phyloP scores from a whole-genome alignment of 2,329 filamentous ascomycete genomes.

The Alternaria incomplexa region DNA sequence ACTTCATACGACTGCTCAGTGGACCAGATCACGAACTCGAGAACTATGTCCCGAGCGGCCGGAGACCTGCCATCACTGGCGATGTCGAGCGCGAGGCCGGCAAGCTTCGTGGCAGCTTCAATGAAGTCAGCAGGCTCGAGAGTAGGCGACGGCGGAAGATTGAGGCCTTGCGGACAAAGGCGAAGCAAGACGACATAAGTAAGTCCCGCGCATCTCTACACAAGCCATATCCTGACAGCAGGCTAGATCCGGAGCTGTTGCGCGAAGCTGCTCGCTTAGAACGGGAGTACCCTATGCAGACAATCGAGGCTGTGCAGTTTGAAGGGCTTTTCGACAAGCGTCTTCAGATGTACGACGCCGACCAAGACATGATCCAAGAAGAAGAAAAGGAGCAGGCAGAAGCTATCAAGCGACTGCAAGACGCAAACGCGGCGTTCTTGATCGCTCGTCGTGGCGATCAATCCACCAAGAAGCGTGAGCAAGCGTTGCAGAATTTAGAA shows the following conservation, averaged over 20 bases:
- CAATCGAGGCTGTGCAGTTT: constrained; percentile 87
- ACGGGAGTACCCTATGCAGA: constrained; percentile 81
- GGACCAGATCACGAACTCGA: constrained; percentile 82
- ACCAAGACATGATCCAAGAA: constrained; percentile 72
- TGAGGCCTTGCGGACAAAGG: constrained; percentile 78
- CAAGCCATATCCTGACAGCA: constrained; percentile 30
- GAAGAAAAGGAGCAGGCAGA: constrained; percentile 80
- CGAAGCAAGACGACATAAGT: constrained; percentile 85
- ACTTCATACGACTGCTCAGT: constrained; percentile 75
- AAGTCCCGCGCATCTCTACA: constrained; percentile 33
- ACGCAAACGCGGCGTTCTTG: constrained; percentile 80
- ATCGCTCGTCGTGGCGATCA: constrained; percentile 72
- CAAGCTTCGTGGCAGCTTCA: constrained; percentile 77
- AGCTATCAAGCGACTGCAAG: constrained; percentile 70
- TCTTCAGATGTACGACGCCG: constrained; percentile 79
- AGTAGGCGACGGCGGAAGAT: constrained; percentile 79
- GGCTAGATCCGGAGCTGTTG: constrained; percentile 73
- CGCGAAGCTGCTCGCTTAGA: constrained; percentile 84
- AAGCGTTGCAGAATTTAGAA: constrained; percentile 84
- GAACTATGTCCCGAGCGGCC: constrained; percentile 86
- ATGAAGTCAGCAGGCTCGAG: constrained; percentile 84
- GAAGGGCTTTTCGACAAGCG: constrained; percentile 88
- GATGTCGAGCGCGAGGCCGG: constrained; percentile 80
- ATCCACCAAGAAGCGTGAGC: constrained; percentile 76
- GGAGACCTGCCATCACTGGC: constrained; percentile 78